A percentile compares a stretch with the other conserved stretches of the same genome.
These are phyloP conservation scores for Penicillium fimorum DNA, from an alignment of 495 filamentous ascomycete genomes.

Conservation along the genomic window DNA sequence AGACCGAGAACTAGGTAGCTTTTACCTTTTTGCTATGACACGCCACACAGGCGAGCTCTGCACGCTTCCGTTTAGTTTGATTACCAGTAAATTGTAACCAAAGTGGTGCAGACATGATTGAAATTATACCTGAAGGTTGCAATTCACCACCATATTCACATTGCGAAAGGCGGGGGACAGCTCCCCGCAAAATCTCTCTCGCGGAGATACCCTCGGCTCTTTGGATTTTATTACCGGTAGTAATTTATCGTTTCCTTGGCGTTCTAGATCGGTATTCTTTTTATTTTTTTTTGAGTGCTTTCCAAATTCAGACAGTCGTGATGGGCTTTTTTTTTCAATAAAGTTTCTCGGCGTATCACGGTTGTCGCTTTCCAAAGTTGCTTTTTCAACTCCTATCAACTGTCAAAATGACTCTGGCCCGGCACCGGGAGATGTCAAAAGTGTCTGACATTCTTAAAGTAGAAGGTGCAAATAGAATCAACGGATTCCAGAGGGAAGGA, in stretches of 20 bases:
- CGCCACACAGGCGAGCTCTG: constrained; percentile 33
- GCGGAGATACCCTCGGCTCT: constrained; percentile 4
- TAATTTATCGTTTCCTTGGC: not conserved
- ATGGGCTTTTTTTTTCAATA: too few species aligned
- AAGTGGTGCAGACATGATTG: constrained; percentile 12
- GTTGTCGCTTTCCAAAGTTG: too few species aligned
- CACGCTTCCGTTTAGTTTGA: constrained; percentile 31
- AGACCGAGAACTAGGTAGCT: not conserved
- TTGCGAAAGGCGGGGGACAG: constrained; percentile 1
- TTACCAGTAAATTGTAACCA: constrained; percentile 23
- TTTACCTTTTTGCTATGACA: constrained; percentile 38
- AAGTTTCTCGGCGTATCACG: too few species aligned
- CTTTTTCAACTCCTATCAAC: too few species aligned
- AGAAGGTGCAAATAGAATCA: too few species aligned
- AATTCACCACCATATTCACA: not conserved
- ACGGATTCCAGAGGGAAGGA: too few species aligned
- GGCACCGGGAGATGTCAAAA: too few species aligned
- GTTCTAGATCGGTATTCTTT: not conserved
- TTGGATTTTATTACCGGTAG: not conserved
- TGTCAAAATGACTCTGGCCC: too few species aligned
- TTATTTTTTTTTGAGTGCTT: too few species aligned
- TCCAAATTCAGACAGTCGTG: too few species aligned
- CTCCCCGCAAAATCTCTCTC: constrained; percentile 1
- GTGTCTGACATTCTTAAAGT: too few species aligned
- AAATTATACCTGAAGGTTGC: not conserved